Evolutionary conservation across 192 early-diverging fungal species (phyloP), one percentile per base, ranked within the genome.

Genomic region (Cetraspora pellucida): DNA sequence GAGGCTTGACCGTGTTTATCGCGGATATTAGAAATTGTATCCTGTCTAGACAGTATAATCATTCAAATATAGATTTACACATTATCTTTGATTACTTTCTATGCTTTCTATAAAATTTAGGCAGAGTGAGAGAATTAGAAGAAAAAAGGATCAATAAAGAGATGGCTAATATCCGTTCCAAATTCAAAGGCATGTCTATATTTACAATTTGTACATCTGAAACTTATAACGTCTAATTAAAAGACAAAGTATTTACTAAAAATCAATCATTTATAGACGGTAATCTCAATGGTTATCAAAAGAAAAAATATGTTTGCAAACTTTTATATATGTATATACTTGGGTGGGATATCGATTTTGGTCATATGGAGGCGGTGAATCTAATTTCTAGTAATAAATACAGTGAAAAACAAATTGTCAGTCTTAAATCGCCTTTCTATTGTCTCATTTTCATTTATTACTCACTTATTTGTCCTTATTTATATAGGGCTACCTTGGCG

Each of bases 271-370:
- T 47, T 52, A 37, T 72, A 97, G 98, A 98, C 78, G 85, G 91
- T 19, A 91, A 81, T 70, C 82, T 99, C 72, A 96, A 93, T 83
- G 97, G 98, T 43, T 99, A 99, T 87, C 94, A 99, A 82, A 96
- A 96, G 86, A 98, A 97, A 86, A 99, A 99, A 79, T 99, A 99
- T 82, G 96, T 99, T 55, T 95, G 94, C 85, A 99, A 99, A 84
- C 88, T 99, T 19, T 81, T 99, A 58, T 99, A 99, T 87, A 99
- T 99, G 95, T 97, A 96, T 77, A 94, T 99, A 79, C 91, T 98
- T 47, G 98, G 98, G 14, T 99, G 95, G 91, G 95, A 98, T 46
- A 91, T 99, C 60, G 96, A 99, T 82, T 97, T 99, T 88, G 98
- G 98, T 54, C 96, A 98, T 79, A 87, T 94, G 82, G 98, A 99